Conservation (phyloP, 2,329 filamentous ascomycete genomes). For the Curvularia sp. region DNA sequence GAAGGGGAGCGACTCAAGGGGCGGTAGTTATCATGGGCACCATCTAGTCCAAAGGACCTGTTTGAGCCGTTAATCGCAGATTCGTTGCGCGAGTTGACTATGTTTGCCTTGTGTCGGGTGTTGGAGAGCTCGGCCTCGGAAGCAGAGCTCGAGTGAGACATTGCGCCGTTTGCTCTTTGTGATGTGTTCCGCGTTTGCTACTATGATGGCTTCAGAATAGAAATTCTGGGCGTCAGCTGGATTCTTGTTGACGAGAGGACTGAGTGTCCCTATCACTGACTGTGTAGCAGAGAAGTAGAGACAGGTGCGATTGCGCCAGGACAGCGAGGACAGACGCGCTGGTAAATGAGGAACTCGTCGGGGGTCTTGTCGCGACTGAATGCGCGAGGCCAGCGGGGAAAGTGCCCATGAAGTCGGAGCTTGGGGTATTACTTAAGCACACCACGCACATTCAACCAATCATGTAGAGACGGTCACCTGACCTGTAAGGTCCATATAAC, state of each 20-base stretch:
- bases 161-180: conserved; percentile 27
- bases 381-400: conserved; percentile 21
- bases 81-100: conserved; percentile 37
- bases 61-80: conserved; percentile 45
- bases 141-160: conserved; percentile 37
- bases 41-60: conserved; percentile 43
- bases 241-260: conserved; percentile 36
- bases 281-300: conserved; percentile 40
- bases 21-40: conserved; percentile 37
- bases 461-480: background rate
- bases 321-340: conserved; percentile 9
- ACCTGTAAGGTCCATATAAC: background rate
- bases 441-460: conserved; percentile 2
- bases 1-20: conserved; percentile 43
- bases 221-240: conserved; percentile 41
- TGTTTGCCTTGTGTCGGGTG: conserved; percentile 47
- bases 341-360: conserved; percentile 21
- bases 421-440: conserved; percentile 9
- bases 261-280: conserved; percentile 49
- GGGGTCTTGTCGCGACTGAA: conserved; percentile 21
- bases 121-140: conserved; percentile 44
- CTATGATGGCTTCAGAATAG: conserved; percentile 19
- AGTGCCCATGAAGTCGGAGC: conserved; percentile 20
- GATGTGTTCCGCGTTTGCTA: conserved; percentile 11
- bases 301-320: conserved; percentile 22